A percentile compares a stretch with the other conserved stretches of the same genome.
Evolutionary conservation across 176 grass and related monocot genomes (phyloP).

Genomic region (Elymus sibiricus): DNA sequence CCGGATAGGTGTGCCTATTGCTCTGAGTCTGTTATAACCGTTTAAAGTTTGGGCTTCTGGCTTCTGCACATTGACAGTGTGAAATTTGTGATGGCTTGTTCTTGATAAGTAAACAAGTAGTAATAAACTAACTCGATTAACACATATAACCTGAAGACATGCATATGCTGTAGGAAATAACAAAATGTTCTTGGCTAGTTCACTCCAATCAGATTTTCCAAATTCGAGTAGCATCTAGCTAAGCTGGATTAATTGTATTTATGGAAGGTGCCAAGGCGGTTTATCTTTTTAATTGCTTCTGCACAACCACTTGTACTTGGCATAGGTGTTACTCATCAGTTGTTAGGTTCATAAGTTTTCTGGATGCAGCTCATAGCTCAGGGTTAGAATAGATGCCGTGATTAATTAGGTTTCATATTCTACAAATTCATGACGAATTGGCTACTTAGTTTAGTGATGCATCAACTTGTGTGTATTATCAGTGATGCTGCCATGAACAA

Average conservation of each 20-base stretch:
- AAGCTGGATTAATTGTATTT: not conserved
- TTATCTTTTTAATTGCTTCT: not conserved
- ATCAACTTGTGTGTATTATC: not conserved
- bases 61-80: not conserved
- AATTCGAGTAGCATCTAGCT: not conserved
- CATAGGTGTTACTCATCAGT: not conserved
- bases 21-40: not conserved
- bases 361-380: not conserved
- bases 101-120: not conserved
- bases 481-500: not conserved
- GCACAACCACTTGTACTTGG: not conserved
- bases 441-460: not conserved
- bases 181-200: not conserved
- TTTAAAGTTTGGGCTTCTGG: not conserved
- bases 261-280: not conserved
- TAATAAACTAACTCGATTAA: not conserved
- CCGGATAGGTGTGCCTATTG: not conserved
- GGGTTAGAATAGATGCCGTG: not conserved
- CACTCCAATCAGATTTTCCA: not conserved
- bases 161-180: constrained; percentile 8
- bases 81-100: not conserved
- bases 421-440: not conserved
- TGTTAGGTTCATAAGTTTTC: not conserved
- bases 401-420: not conserved
- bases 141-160: not conserved